Percentiles rank a stretch among this genome's conserved stretches.
These are phyloP conservation scores for Acaromyces ingoldii DNA, from an alignment of 1,284 basidiomycete genomes.

Conservation along the genomic window DNA sequence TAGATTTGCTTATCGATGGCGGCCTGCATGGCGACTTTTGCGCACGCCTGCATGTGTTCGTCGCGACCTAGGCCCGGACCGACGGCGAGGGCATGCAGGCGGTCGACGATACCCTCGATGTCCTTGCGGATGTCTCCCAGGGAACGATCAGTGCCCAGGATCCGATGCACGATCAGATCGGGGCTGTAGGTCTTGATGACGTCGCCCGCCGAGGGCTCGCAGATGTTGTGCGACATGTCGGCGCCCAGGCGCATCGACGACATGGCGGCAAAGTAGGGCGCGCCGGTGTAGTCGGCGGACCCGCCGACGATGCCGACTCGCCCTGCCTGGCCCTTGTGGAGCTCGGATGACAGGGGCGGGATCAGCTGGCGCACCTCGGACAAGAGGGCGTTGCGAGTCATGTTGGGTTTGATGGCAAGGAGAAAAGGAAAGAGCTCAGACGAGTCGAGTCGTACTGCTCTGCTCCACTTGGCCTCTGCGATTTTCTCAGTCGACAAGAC, in stretches of 20 bases:
- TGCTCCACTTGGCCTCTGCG: no score
- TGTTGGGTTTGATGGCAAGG: no score
- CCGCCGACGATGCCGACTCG: slow-evolving; percentile 90
- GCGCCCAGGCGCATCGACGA: slow-evolving; percentile 58
- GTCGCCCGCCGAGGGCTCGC: slow-evolving; percentile 74
- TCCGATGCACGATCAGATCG: slow-evolving; percentile 72
- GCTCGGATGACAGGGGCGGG: slow-evolving; percentile 72
- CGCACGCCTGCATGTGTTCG: slow-evolving; percentile 75
- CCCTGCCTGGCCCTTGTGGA: slow-evolving; percentile 96
- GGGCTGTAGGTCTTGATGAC: slow-evolving; percentile 93
- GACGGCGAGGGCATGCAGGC: slow-evolving; percentile 84
- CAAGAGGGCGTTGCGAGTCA: no score
- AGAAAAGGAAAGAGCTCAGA: no score
- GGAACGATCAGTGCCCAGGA: not conserved
- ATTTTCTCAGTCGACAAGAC: no score
- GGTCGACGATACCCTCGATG: slow-evolving; percentile 66
- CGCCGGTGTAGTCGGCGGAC: slow-evolving; percentile 88
- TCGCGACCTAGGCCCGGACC: slow-evolving; percentile 76
- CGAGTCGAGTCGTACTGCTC: no score
- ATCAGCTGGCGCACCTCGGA: slow-evolving; percentile 66
- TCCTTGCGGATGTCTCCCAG: slow-evolving; percentile 56
- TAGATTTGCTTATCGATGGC: slow-evolving; percentile 67
- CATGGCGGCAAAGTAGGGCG: slow-evolving; percentile 67
- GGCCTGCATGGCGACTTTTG: slow-evolving; percentile 55
- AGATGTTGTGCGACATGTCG: slow-evolving; percentile 93